phyloP scores from a whole-genome alignment of 345 rosid species.

The Eucalyptus pauciflora region DNA sequence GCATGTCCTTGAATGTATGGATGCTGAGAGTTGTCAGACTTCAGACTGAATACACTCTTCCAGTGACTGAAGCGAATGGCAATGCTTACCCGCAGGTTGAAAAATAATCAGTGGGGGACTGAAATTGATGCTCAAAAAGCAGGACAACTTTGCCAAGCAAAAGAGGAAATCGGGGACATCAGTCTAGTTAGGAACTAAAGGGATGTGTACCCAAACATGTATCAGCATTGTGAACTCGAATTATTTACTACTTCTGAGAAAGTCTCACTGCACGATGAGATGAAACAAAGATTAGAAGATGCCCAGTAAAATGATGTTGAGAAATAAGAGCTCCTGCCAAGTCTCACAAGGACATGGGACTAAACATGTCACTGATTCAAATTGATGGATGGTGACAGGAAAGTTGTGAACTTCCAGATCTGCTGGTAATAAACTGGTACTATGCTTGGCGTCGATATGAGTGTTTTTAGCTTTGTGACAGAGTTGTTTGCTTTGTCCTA shows the following conservation, averaged over 20 bases:
- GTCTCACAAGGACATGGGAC: too few species aligned
- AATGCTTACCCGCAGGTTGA: neutral
- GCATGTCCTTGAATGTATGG: conserved; percentile 53
- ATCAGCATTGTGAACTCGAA: neutral
- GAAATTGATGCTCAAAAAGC: neutral
- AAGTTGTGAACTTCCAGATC: too few species aligned
- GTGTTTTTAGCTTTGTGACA: too few species aligned
- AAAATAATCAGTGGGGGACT: neutral
- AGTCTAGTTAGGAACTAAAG: neutral
- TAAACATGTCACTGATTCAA: too few species aligned
- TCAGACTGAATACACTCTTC: neutral
- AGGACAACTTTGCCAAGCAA: neutral
- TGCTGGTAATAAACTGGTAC: too few species aligned
- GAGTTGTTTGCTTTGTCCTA: too few species aligned
- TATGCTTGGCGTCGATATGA: too few species aligned
- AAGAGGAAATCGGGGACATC: neutral
- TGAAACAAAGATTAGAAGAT: too few species aligned
- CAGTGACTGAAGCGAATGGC: neutral
- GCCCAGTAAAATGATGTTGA: too few species aligned
- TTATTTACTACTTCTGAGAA: neutral
- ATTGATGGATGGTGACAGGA: too few species aligned
- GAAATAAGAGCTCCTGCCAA: too few species aligned
- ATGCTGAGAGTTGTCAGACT: neutral
- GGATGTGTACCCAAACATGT: neutral
- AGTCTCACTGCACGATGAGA: neutral